phyloP scores from a whole-genome alignment of 768 basidiomycete genomes.

The Clitopilus passeckerianus region DNA sequence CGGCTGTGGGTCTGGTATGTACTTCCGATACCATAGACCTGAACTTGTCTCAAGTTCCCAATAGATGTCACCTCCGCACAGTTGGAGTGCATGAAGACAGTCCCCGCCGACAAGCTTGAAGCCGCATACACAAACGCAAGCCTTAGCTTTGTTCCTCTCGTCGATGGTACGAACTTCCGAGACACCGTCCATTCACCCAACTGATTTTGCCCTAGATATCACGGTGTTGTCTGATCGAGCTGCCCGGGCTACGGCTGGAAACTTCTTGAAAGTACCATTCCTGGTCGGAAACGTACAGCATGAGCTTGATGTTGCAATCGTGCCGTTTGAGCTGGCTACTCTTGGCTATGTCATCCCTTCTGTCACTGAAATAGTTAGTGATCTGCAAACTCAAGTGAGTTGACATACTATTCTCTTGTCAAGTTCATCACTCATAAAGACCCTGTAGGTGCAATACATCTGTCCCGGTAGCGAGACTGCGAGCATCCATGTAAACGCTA shows the following conservation, averaged over 20 bases:
- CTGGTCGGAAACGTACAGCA: slow-evolving; percentile 21
- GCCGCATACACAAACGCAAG: slow-evolving; percentile 19
- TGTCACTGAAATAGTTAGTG: not conserved
- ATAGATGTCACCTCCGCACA: slow-evolving; percentile 17
- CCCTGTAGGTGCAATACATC: slow-evolving; percentile 6
- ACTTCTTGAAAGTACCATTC: slow-evolving; percentile 26
- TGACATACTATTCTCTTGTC: not conserved
- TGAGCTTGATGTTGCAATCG: slow-evolving; percentile 25
- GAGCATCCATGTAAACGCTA: slow-evolving; percentile 19
- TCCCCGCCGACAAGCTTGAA: slow-evolving; percentile 18
- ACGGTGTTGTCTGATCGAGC: slow-evolving; percentile 23
- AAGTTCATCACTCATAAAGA: not conserved
- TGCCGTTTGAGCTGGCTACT: slow-evolving; percentile 13
- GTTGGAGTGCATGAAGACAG: slow-evolving; percentile 25
- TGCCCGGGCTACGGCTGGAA: slow-evolving; percentile 18
- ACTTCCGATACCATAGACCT: slow-evolving; percentile 2
- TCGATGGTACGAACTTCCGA: slow-evolving; percentile 20
- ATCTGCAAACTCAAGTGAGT: not conserved
- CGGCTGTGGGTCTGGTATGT: slow-evolving; percentile 25
- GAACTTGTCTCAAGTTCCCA: not conserved
- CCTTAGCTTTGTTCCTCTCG: slow-evolving; percentile 17
- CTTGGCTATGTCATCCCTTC: not conserved
- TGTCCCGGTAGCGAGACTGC: slow-evolving; percentile 24
- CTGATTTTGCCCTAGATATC: slow-evolving; percentile 14
- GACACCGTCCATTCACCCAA: slow-evolving; percentile 25